Evolutionary conservation across 805 yeast genomes (phyloP), one percentile per base, ranked within the genome.

Genomic region (Schwanniomyces yamadae): DNA sequence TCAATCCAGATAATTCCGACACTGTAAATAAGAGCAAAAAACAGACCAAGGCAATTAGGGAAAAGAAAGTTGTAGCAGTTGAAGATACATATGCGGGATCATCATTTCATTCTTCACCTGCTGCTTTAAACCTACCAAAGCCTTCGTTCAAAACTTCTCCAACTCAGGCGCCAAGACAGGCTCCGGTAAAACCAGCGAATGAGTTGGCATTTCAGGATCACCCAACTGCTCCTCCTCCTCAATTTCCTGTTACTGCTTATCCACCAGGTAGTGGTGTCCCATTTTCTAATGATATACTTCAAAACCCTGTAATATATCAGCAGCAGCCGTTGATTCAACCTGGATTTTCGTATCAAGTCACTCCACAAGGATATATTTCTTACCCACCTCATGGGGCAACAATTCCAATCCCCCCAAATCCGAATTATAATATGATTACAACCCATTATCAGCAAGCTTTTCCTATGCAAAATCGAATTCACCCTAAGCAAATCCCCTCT

Each of bases 91-190:
- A 74, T 52, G 81, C 81, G 35, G 81, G 81, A 20, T 70, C 79
- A 23, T 71, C 80, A 23, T 75, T 75, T 49, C 77, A 72, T 49
- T 69, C 76, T 21, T 73, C 78, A 16, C 81, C 81, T 1, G 74
- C 75, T 22, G 79, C 80, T 4, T 57, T 73, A 39, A 70, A 75
- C 11, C 66, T 75, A 41, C 81, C 81, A 12, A 75, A 74, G 45
- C 81, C 81, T 7, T 66, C 78, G 5, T 75, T 75, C 46, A 65
- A 60, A 31, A 40, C 55, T 1, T 54, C 61, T 9, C 56, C 62
- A 1, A 52, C 47, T 30, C 34, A 36, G 25, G 28, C 34, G n/a
- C 20, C 39, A n/a, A 13, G 13, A 4, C 24, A 31, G n/a, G 19
- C 30, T 20, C 31, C 37, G 16, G 13, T 39, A 5, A 31, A 31